phyloP scores from a whole-genome alignment of 495 filamentous ascomycete species.

The Xanthoparmelia taractica region DNA sequence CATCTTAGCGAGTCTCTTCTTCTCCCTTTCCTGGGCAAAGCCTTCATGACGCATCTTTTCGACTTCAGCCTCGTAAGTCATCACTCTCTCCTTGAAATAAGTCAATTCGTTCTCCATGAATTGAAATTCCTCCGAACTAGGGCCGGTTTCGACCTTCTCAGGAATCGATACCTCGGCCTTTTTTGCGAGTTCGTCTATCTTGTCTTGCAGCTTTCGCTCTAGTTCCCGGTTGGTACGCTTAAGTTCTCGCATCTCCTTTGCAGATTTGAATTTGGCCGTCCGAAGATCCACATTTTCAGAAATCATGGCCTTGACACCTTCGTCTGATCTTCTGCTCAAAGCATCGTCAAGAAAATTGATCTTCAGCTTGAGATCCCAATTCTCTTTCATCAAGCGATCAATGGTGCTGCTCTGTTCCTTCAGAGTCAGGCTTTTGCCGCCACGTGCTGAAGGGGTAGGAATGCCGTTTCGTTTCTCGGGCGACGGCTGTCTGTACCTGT shows the following conservation, averaged over 20 bases:
- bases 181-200: constrained; percentile 50
- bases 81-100: constrained; percentile 73
- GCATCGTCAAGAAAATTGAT: constrained; percentile 79
- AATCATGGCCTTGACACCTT: constrained; percentile 94
- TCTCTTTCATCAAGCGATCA: constrained; percentile 86
- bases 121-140: constrained; percentile 54
- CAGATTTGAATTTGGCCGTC: constrained; percentile 75
- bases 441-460: constrained; percentile 48
- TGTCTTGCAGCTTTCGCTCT: constrained; percentile 74
- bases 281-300: constrained; percentile 93
- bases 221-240: constrained; percentile 72
- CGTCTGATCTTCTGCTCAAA: constrained; percentile 85
- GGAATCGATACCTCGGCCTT: constrained; percentile 35
- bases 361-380: constrained; percentile 81
- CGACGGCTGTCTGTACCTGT: constrained; percentile 47
- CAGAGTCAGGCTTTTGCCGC: constrained; percentile 77
- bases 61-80: constrained; percentile 73
- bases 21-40: constrained; percentile 68
- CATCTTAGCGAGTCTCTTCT: constrained; percentile 70
- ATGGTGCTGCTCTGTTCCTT: constrained; percentile 98
- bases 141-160: constrained; percentile 47
- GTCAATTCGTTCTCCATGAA: constrained; percentile 78
- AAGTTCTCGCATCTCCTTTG: constrained; percentile 78
- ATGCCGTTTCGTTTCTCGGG: constrained; percentile 47
- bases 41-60: constrained; percentile 72